These are phyloP conservation scores for Rhododendron simsii DNA, from an alignment of 148 eudicot species.

Conservation along the genomic window DNA sequence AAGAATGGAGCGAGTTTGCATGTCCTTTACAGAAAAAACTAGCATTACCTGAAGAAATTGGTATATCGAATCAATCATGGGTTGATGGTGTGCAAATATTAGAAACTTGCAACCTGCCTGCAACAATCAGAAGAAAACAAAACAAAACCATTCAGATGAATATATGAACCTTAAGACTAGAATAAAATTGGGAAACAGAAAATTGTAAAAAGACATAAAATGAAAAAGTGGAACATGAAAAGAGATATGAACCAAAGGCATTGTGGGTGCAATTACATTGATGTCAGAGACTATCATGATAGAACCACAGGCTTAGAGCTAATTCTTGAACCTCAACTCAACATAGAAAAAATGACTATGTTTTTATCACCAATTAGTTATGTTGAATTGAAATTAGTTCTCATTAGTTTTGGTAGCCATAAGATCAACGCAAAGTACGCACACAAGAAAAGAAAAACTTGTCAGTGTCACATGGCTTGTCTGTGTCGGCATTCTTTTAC, in stretches of 20 bases:
- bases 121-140: conserved; percentile 15
- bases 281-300: neutral
- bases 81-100: conserved; percentile 91
- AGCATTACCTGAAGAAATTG: conserved; percentile 61
- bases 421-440: neutral
- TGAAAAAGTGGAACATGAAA: neutral
- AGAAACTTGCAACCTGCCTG: conserved; percentile 98
- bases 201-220: neutral
- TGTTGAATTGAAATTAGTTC: neutral
- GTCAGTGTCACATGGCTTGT: neutral
- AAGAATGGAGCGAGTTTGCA: conserved; percentile 9
- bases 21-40: neutral
- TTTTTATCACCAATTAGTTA: neutral
- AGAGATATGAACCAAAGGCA: neutral
- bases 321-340: neutral
- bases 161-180: neutral
- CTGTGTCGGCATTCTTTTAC: neutral
- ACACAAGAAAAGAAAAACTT: neutral
- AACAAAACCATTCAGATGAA: neutral
- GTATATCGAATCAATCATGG: conserved; percentile 83
- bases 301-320: neutral
- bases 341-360: neutral
- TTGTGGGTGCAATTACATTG: neutral
- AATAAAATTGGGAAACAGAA: neutral
- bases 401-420: neutral